Percentiles rank a stretch among this genome's conserved stretches.
These are phyloP conservation scores for Chimonanthus salicifolius DNA, from an alignment of 164 flowering plant genomes.

Conservation along the genomic window DNA sequence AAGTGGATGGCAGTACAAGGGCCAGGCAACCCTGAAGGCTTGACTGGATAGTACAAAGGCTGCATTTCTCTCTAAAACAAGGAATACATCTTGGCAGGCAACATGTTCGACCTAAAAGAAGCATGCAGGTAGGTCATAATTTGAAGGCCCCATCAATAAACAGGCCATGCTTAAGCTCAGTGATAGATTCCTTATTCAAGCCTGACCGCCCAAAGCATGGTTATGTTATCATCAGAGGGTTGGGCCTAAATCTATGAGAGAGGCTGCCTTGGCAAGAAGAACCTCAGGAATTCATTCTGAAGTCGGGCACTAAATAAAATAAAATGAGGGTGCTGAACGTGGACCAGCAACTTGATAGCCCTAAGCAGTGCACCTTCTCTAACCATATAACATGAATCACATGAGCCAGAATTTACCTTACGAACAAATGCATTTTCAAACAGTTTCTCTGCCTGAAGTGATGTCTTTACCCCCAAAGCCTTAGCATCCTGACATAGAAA, in stretches of 20 bases:
- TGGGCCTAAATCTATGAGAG: too few relatives aligned
- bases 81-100: not conserved
- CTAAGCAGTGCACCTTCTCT: not conserved
- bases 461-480: slow-evolving; percentile 15
- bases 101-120: not conserved
- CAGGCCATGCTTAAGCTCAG: too few relatives aligned
- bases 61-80: too few relatives aligned
- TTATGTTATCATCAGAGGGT: not conserved
- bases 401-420: slow-evolving; percentile 38
- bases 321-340: not conserved
- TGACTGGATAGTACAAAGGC: not conserved
- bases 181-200: not conserved
- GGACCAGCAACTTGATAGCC: not conserved
- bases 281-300: not conserved
- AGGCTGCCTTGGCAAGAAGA: not conserved
- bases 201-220: not conserved
- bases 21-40: not conserved
- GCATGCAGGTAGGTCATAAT: too few relatives aligned
- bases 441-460: slow-evolving; percentile 19
- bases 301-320: too few relatives aligned
- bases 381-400: not conserved
- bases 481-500: slow-evolving; percentile 24
- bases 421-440: slow-evolving; percentile 42
- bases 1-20: not conserved
- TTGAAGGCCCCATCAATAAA: too few relatives aligned